Evolutionary conservation across 768 basidiomycete genomes (phyloP), one percentile per base, ranked within the genome.

Genomic region (Leccinum olivaceopallidum): DNA sequence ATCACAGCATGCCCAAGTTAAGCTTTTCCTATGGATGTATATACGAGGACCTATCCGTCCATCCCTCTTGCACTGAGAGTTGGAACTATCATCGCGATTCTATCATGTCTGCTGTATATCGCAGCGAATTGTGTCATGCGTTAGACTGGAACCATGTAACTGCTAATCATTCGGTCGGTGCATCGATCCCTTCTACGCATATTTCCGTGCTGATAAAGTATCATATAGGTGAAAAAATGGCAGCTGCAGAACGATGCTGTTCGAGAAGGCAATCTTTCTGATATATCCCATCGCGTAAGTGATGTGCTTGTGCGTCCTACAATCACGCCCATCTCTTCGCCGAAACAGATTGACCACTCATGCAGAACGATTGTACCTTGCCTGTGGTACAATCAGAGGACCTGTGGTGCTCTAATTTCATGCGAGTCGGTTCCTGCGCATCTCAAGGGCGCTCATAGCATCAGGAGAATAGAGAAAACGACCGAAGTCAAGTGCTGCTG

Each of bases 321-420:
- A 16, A 12, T 13, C 52, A n/a, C 9, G 4, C 1, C 20, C 12
- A 53, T 34, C 18, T 20, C 48, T 37, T 50, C n/a, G 24, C n/a
- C 13, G 6, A 13, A 30, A 18, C n/a, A 58, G 62, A 22, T 30
- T 12, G 4, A 3, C 28, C 65, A 58, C 28, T 42, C 24, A 3
- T 64, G 65, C 53, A 13, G 0, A 9, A 7, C 1, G 3, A 16
- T 1, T 6, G 7, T 0, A 26, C 28, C 2, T 8, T 67, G 65
- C 20, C 2, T 1, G 16, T 65, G 63, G 55, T 5, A 30, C 7
- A 2, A 16, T n/a, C 6, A 9, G 4, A 2, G 12, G 14, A 20
- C 13, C 2, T 66, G 65, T 32, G 16, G 34, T 4, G 7, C n/a
- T 5, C 0, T 0, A 0, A 37, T 67, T 6, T 68, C 66, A 8